These are phyloP conservation scores for Nyssa sinensis DNA, from an alignment of 148 eudicot species.

Conservation along the genomic window DNA sequence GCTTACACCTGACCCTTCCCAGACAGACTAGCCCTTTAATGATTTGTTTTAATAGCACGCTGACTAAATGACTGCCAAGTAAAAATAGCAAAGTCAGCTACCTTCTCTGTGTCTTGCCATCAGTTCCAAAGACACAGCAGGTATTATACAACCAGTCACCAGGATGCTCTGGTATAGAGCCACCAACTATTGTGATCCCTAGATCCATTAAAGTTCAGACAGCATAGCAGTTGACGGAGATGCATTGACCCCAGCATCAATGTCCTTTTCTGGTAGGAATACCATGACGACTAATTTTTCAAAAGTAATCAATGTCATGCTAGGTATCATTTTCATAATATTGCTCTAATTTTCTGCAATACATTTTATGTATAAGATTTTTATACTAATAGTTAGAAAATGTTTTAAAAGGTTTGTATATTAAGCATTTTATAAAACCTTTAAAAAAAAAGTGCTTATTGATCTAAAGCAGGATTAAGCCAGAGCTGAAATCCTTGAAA, in stretches of 20 bases:
- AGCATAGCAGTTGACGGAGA: conserved; percentile 96
- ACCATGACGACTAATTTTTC: not conserved
- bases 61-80: not conserved
- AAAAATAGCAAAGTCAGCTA: conserved; percentile 6
- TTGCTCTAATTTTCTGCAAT: too few relatives aligned
- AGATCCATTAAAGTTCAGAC: conserved; percentile 65
- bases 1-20: too few relatives aligned
- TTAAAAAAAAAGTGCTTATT: too few relatives aligned
- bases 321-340: not conserved
- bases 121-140: conserved; percentile 78
- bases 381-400: not conserved
- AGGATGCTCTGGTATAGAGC: conserved; percentile 88
- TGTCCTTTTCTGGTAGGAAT: conserved; percentile 46
- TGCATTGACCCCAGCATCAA: conserved; percentile 72
- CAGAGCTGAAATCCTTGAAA: too few relatives aligned
- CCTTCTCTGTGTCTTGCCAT: conserved; percentile 93
- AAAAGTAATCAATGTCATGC: not conserved
- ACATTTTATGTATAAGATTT: not conserved
- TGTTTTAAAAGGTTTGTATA: not conserved
- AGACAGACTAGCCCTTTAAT: too few relatives aligned
- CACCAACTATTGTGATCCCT: conserved; percentile 81
- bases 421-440: too few relatives aligned
- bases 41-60: too few relatives aligned
- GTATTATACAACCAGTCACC: conserved; percentile 80
- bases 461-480: too few relatives aligned